Evolutionary conservation across 345 rosid species (phyloP).

Genomic region (Brassica cretica): DNA sequence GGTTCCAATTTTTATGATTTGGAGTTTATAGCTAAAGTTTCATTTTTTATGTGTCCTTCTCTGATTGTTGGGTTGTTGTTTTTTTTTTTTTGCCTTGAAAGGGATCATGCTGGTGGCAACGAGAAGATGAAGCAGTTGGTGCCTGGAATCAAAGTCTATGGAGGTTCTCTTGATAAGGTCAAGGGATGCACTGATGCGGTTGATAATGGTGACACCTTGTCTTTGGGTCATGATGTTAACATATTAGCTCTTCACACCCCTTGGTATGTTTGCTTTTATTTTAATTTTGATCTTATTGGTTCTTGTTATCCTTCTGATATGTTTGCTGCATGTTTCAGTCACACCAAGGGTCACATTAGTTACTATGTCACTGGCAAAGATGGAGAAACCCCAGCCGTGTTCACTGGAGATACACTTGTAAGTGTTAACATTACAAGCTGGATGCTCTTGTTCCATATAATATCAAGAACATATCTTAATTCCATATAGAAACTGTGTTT

Average conservation of each 20-base stretch:
- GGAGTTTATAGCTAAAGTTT: not conserved
- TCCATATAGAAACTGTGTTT: not conserved
- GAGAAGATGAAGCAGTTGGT: constrained; percentile 69
- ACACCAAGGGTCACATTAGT: constrained; percentile 90
- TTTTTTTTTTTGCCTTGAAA: constrained; percentile 8
- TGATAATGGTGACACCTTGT: constrained; percentile 69
- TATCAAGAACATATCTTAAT: too few relatives aligned
- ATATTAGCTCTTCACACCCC: constrained; percentile 86
- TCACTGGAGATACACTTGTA: constrained; percentile 92
- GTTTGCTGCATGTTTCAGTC: constrained; percentile 44
- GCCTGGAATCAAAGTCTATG: constrained; percentile 79
- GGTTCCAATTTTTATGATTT: not conserved
- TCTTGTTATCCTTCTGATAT: not conserved
- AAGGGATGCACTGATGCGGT: constrained; percentile 69
- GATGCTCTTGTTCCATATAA: too few relatives aligned
- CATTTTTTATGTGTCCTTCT: not conserved
- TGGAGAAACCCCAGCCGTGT: constrained; percentile 69
- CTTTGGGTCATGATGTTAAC: constrained; percentile 53
- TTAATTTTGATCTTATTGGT: not conserved
- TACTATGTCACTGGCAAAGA: constrained; percentile 68
- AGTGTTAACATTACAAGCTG: not conserved
- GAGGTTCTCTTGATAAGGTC: constrained; percentile 86
- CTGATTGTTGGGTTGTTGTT: not conserved
- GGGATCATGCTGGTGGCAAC: constrained; percentile 98
- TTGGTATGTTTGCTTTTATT: constrained; percentile 46